phyloP scores from a whole-genome alignment of 1,284 basidiomycete genomes.

The Moesziomyces parantarcticus region DNA sequence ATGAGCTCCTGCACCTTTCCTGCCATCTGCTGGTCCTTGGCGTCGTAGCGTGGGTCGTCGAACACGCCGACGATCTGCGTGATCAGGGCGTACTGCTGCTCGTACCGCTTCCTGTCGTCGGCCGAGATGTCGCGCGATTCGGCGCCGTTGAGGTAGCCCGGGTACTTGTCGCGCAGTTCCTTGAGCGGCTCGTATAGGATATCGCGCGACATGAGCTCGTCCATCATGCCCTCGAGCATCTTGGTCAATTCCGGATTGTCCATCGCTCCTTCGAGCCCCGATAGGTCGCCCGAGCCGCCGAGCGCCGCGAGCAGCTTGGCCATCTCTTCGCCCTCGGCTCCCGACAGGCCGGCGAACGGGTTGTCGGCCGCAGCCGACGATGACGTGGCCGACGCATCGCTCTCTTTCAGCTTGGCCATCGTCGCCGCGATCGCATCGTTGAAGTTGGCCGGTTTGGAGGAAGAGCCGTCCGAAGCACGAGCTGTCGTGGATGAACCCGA shows the following conservation, averaged over 20 bases:
- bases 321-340: slow-evolving; percentile 67
- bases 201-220: slow-evolving; percentile 91
- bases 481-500: slow-evolving; percentile 6
- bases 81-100: slow-evolving; percentile 77
- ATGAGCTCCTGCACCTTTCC: slow-evolving; percentile 77
- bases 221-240: slow-evolving; percentile 91
- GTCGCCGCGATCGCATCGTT: slow-evolving; percentile 81
- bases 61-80: slow-evolving; percentile 79
- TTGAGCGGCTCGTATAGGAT: slow-evolving; percentile 91
- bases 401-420: slow-evolving; percentile 82
- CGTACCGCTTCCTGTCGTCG: slow-evolving; percentile 78
- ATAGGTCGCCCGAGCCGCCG: slow-evolving; percentile 59
- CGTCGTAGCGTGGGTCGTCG: slow-evolving; percentile 73
- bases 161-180: slow-evolving; percentile 90
- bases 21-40: slow-evolving; percentile 74
- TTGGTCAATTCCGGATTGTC: slow-evolving; percentile 72
- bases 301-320: slow-evolving; percentile 68
- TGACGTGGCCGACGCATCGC: slow-evolving; percentile 72
- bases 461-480: slow-evolving; percentile 4
- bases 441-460: slow-evolving; percentile 72
- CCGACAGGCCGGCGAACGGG: slow-evolving; percentile 69
- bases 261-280: slow-evolving; percentile 57
- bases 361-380: slow-evolving; percentile 55
- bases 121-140: slow-evolving; percentile 69
- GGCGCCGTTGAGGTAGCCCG: slow-evolving; percentile 76